phyloP scores from a whole-genome alignment of 495 filamentous ascomycete genomes.

The Aspergillus steynii region DNA sequence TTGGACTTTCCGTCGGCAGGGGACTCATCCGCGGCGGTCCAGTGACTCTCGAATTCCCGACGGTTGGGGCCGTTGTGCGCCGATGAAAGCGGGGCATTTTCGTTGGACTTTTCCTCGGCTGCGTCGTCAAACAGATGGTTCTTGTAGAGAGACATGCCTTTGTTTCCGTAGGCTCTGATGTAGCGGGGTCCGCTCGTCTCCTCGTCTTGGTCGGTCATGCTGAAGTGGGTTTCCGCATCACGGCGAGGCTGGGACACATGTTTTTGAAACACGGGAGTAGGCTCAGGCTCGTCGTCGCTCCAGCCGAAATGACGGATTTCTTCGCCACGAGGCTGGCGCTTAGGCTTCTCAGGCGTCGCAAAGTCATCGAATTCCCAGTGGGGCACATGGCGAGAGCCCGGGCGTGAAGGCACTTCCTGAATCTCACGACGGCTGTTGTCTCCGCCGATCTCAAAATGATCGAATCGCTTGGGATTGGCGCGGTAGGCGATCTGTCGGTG shows the following conservation, averaged over 20 bases:
- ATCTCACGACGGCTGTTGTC: conserved; percentile 44
- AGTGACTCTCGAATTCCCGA: conserved; percentile 70
- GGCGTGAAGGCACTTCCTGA: conserved; percentile 37
- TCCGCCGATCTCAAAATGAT: conserved; percentile 84
- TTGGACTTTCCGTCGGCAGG: conserved; percentile 41
- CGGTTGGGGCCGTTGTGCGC: conserved; percentile 68
- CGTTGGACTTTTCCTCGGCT: conserved; percentile 32
- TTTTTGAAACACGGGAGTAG: conserved; percentile 57
- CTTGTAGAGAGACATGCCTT: conserved; percentile 71
- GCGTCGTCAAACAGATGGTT: conserved; percentile 67
- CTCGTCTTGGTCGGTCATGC: conserved; percentile 56
- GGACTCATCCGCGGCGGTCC: conserved; percentile 64
- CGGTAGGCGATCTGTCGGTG: conserved; percentile 52
- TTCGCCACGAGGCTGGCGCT: conserved; percentile 50
- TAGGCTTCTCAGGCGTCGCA: conserved; percentile 71
- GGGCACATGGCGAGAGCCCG: conserved; percentile 61
- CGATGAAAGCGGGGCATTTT: conserved; percentile 49
- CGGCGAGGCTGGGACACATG: conserved; percentile 67
- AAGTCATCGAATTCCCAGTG: conserved; percentile 90
- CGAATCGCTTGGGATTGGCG: conserved; percentile 71
- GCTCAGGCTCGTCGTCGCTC: conserved; percentile 64
- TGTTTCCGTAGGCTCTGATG: conserved; percentile 54
- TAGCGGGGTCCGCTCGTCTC: conserved; percentile 31
- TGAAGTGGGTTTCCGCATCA: conserved; percentile 79
- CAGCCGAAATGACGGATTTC: conserved; percentile 71